These are phyloP conservation scores for Geosiphon pyriformis DNA, from an alignment of 192 early-diverging fungal species.

Conservation along the genomic window DNA sequence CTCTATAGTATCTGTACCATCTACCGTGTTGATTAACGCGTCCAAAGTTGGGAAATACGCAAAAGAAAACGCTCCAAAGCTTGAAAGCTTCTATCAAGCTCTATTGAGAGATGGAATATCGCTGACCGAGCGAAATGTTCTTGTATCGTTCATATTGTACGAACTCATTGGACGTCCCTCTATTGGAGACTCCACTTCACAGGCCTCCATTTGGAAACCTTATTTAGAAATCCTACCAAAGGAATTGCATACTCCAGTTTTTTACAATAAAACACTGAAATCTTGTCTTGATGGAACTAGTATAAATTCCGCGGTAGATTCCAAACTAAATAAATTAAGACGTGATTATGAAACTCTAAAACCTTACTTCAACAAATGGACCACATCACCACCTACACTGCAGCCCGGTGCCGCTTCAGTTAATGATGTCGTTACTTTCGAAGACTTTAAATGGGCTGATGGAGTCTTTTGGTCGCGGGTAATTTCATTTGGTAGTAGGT, in stretches of 20 bases:
- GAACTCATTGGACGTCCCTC: conserved; percentile 16
- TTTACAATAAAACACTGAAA: conserved; percentile 27
- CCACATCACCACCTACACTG: conserved; percentile 6
- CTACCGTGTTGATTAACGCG: neutral
- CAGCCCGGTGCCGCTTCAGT: conserved; percentile 10
- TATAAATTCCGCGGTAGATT: conserved; percentile 41
- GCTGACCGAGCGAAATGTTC: conserved; percentile 31
- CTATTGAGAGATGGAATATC: neutral
- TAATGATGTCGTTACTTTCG: conserved; percentile 32
- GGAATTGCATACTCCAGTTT: conserved; percentile 33
- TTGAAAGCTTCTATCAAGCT: conserved; percentile 4
- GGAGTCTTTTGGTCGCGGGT: conserved; percentile 67
- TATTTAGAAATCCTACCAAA: conserved; percentile 57
- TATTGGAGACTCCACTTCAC: neutral
- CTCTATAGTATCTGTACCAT: conserved; percentile 7
- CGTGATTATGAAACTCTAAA: conserved; percentile 41
- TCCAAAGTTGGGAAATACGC: conserved; percentile 9
- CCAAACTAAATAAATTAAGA: conserved; percentile 45
- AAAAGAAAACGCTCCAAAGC: conserved; percentile 22
- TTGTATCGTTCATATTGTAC: conserved; percentile 42
- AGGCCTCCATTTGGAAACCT: conserved; percentile 34
- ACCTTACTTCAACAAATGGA: conserved; percentile 22
- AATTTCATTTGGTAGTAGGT: conserved; percentile 44
- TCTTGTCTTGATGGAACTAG: conserved; percentile 49
- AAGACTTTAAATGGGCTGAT: conserved; percentile 58